Evolutionary conservation across 2,329 filamentous ascomycete species (phyloP).

Genomic region (Nemania sp.): DNA sequence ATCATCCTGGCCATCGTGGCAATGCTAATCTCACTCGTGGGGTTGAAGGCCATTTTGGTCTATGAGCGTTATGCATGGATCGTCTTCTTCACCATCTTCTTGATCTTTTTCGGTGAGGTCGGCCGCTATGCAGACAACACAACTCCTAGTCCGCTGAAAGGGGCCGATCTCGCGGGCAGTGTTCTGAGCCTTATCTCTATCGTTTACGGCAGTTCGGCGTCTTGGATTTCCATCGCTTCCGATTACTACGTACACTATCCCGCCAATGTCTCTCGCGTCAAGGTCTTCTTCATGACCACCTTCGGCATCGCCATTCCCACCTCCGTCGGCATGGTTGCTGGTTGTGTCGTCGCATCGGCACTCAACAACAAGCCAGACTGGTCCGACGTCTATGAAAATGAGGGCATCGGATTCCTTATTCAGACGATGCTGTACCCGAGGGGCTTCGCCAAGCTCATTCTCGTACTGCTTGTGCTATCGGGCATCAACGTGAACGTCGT

Average conservation of each 20-base stretch:
- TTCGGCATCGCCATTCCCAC: conserved; percentile 53
- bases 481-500: conserved; percentile 53
- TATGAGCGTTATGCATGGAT: conserved; percentile 57
- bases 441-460: conserved; percentile 48
- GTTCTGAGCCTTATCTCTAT: conserved; percentile 49
- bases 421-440: conserved; percentile 48
- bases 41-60: conserved; percentile 51
- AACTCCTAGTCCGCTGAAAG: conserved; percentile 41
- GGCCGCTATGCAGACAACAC: conserved; percentile 46
- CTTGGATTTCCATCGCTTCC: conserved; percentile 51
- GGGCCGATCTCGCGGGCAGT: conserved; percentile 44
- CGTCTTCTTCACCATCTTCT: conserved; percentile 50
- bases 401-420: conserved; percentile 51
- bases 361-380: conserved; percentile 47
- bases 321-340: conserved; percentile 52
- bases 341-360: conserved; percentile 47
- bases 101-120: conserved; percentile 53
- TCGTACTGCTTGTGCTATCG: conserved; percentile 45
- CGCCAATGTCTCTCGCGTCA: conserved; percentile 48
- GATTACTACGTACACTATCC: conserved; percentile 54
- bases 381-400: conserved; percentile 42
- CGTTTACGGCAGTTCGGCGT: conserved; percentile 53
- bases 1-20: conserved; percentile 54
- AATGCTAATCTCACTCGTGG: conserved; percentile 55
- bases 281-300: conserved; percentile 53